Conservation (phyloP, 441 rosid genomes). For the Adansonia rubrostipa region DNA sequence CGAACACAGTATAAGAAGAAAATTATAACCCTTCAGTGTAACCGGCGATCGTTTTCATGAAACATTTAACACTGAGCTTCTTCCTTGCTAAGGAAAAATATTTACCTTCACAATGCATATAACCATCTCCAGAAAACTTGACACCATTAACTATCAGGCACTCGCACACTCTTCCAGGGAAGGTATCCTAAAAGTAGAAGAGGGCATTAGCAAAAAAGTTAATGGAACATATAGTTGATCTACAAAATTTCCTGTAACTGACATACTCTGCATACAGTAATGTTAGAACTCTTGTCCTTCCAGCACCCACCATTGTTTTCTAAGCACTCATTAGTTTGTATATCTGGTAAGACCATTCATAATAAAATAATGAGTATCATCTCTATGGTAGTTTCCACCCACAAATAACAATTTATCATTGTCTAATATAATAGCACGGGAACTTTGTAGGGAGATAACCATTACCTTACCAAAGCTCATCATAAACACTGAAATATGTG, state of each 20-base stretch:
- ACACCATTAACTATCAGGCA: conserved; percentile 84
- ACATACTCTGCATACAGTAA: conserved; percentile 87
- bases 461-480: not conserved
- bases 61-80: not conserved
- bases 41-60: not conserved
- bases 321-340: conserved; percentile 85
- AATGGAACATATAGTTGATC: not conserved
- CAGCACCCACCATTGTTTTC: conserved; percentile 90
- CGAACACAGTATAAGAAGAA: too few species aligned
- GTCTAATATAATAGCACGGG: not conserved
- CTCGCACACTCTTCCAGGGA: conserved; percentile 88
- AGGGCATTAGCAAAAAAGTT: not conserved
- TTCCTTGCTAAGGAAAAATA: conserved; percentile 2
- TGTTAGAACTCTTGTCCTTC: conserved; percentile 70
- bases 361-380: conserved; percentile 19
- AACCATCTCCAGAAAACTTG: conserved; percentile 84
- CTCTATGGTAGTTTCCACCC: not conserved
- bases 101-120: conserved; percentile 84
- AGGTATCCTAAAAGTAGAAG: conserved; percentile 65
- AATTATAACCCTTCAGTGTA: not conserved
- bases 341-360: conserved; percentile 43
- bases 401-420: not conserved
- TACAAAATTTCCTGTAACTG: conserved; percentile 11
- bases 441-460: not conserved
- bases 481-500: not conserved